Base-by-base conservation (phyloP, 2,329 filamentous ascomycete genomes). In the Fusarium transvaalense region DNA sequence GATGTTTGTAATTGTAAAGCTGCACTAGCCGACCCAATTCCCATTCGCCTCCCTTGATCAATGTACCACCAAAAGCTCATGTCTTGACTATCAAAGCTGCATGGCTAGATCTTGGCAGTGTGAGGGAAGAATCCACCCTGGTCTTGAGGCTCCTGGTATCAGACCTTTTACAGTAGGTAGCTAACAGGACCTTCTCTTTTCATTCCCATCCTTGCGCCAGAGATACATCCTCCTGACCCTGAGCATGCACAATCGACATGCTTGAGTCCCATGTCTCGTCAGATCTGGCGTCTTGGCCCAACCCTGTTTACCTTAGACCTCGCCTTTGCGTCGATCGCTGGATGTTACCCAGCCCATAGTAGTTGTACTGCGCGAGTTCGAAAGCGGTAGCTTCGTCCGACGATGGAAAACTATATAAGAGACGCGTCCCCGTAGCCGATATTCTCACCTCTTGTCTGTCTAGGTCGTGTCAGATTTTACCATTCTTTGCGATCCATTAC, bases 141-240 rank as follows among this genome's bases (percentile, higher is more conserved):
- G 61, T 56, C 59, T 41, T 51, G 55, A 70, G 63, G 43, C 48
- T 71, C 58, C 43, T 50, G 59, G 32, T 71, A 68, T 43, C 50
- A 68, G 47, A 17, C 66, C 67, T 46, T 46, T 65, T 68, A 39
- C 23, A 65, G 65, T 48, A 64, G 47, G 64, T 62, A 63, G 53
- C 47, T 57, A 43, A 48, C 43, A 27, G 9, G 46, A 71, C 68
- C 68, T 71, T 71, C 68, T 71, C 47, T 66, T 71, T 71, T 66
- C 60, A 59, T 41, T 32, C 23, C n/a, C 52, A 68, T 62, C 67
- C 67, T 65, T 61, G 67, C 45, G 37, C 53, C 42, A 43, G 21
- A 66, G 57, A 58, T 66, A 63, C 48, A 54, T 43, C 61, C 64
- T 68, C 54, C 46, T 53, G 54, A 51, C 55, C 41, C 42, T 56